Conservation (phyloP, 2,329 filamentous ascomycete genomes). For the Aspergillus alliaceus region DNA sequence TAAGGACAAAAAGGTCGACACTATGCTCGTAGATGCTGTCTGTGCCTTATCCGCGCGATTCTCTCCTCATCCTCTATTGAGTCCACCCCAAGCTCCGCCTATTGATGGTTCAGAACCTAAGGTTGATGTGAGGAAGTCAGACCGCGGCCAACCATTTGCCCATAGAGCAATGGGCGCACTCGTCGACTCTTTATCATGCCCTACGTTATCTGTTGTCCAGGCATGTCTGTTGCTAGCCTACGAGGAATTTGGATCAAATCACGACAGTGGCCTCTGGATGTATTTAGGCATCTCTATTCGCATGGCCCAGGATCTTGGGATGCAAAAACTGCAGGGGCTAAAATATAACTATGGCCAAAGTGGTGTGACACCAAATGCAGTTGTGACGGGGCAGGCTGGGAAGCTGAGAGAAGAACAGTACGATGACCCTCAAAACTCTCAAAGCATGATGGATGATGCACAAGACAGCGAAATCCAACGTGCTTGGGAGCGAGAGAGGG, state of each 20-base stretch:
- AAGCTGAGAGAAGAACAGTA: conserved; percentile 47
- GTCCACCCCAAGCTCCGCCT: conserved; percentile 52
- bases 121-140: conserved; percentile 50
- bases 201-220: conserved; percentile 79
- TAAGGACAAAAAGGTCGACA: conserved; percentile 76
- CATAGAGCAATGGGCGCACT: conserved; percentile 80
- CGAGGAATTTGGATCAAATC: conserved; percentile 83
- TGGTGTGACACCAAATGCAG: conserved; percentile 57
- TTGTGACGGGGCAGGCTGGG: conserved; percentile 46
- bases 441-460: conserved; percentile 28
- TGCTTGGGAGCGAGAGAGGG: conserved; percentile 73
- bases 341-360: conserved; percentile 54
- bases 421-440: conserved; percentile 41
- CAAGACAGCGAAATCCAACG: conserved; percentile 57
- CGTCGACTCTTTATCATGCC: conserved; percentile 78
- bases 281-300: conserved; percentile 85
- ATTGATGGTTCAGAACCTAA: conserved; percentile 41
- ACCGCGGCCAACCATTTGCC: conserved; percentile 75
- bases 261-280: conserved; percentile 92
- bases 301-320: conserved; percentile 75
- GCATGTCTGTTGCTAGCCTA: conserved; percentile 82
- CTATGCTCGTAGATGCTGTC: conserved; percentile 82
- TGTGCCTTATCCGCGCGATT: conserved; percentile 81
- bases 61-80: conserved; percentile 60
- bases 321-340: conserved; percentile 79